These are phyloP conservation scores for Colletotrichum truncatum DNA, from an alignment of 2,329 filamentous ascomycete genomes.

Conservation along the genomic window DNA sequence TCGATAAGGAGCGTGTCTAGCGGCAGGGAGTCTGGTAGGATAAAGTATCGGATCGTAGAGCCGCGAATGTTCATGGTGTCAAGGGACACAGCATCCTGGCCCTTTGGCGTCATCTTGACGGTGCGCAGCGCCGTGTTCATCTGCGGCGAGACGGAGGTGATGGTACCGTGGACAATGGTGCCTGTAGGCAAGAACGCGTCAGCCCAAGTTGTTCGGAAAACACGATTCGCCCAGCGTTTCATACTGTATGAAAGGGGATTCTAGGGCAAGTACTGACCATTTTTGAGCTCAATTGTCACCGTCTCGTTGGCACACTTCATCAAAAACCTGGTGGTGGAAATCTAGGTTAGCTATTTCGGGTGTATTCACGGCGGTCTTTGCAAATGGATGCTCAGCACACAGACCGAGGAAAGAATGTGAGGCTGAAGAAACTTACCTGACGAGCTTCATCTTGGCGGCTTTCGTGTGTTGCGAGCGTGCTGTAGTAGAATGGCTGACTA, in stretches of 20 bases:
- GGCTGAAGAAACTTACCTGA: conserved; percentile 73
- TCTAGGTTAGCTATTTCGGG: conserved; percentile 39
- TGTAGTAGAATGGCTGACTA: not conserved
- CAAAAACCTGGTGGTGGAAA: conserved; percentile 75
- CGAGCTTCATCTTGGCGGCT: conserved; percentile 86
- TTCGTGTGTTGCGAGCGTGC: not conserved
- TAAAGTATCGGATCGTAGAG: conserved; percentile 95
- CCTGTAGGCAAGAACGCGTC: conserved; percentile 60
- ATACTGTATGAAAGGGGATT: not conserved
- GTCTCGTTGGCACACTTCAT: conserved; percentile 99
- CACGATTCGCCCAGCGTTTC: too few relatives aligned
- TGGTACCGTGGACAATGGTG: conserved; percentile 96
- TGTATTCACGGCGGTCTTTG: not conserved
- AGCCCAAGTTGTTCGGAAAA: too few relatives aligned
- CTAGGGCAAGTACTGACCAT: conserved; percentile 69
- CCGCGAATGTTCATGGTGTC: conserved; percentile 98
- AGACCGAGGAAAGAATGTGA: conserved; percentile 38
- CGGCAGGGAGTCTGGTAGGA: conserved; percentile 93
- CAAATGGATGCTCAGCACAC: conserved; percentile 19
- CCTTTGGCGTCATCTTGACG: conserved; percentile 94
- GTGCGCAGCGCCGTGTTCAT: conserved; percentile 98
- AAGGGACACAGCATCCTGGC: conserved; percentile 85
- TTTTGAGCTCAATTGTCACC: conserved; percentile 97
- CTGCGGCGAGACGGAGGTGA: conserved; percentile 94
- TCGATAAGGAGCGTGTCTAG: conserved; percentile 96